Percentiles rank a stretch among this genome's conserved stretches.
These are phyloP conservation scores for Starmerella powellii DNA, from an alignment of 805 yeast genomes.

Conservation along the genomic window DNA sequence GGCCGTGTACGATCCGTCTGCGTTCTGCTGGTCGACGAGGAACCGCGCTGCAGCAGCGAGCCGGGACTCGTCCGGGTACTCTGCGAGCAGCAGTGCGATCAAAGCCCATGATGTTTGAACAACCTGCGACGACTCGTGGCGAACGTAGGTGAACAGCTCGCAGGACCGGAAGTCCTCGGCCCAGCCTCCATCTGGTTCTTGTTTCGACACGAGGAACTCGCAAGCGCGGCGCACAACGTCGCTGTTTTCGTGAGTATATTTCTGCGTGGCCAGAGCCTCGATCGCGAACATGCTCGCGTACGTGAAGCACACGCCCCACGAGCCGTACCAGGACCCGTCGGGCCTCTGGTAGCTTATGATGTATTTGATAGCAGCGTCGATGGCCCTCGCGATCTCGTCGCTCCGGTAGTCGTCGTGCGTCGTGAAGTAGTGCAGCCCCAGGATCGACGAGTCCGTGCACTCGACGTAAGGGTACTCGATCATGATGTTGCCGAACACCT, in stretches of 20 bases:
- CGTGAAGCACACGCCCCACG: slow-evolving; percentile 95
- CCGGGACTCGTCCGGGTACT: slow-evolving; percentile 58
- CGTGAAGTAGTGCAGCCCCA: slow-evolving; percentile 73
- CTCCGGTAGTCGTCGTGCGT: slow-evolving; percentile 52
- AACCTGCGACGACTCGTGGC: slow-evolving; percentile 47
- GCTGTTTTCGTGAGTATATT: slow-evolving; percentile 49
- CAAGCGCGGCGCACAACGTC: slow-evolving; percentile 62
- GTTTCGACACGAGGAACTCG: slow-evolving; percentile 66
- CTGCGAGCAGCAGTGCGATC: slow-evolving; percentile 67
- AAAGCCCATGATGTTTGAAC: slow-evolving; percentile 93
- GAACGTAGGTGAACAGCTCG: slow-evolving; percentile 67
- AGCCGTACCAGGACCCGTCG: slow-evolving; percentile 97
- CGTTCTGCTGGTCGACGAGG: slow-evolving; percentile 51
- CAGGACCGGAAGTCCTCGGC: slow-evolving; percentile 87
- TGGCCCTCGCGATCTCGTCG: slow-evolving; percentile 55
- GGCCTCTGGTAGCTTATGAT: slow-evolving; percentile 52
- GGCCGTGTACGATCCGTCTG: slow-evolving; percentile 72
- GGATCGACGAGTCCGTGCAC: slow-evolving; percentile 89
- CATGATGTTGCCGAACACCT: slow-evolving; percentile 96
- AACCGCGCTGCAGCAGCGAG: slow-evolving; percentile 52
- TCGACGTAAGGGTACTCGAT: slow-evolving; percentile 97
- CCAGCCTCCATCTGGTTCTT: slow-evolving; percentile 91
- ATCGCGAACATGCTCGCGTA: slow-evolving; percentile 97
- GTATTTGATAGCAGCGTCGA: slow-evolving; percentile 60
- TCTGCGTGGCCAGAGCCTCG: slow-evolving; percentile 73